phyloP scores from a whole-genome alignment of 805 yeast species.

The Yarrowia deformans region DNA sequence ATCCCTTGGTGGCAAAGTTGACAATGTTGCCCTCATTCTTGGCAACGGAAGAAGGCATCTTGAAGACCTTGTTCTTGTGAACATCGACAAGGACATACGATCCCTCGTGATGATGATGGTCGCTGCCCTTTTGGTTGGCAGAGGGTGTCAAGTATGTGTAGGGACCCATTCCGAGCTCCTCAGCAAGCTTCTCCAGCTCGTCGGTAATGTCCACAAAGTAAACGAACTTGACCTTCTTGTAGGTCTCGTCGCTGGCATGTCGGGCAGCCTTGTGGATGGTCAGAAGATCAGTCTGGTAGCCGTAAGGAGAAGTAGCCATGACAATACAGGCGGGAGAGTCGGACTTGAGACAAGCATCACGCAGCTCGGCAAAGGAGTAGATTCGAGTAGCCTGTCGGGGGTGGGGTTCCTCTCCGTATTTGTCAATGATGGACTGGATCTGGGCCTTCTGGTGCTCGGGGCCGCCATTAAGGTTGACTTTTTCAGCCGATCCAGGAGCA shows the following conservation, averaged over 20 bases:
- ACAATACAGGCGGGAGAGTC: slow-evolving; percentile 23
- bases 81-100: slow-evolving; percentile 20
- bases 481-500: neutral
- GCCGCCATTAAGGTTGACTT: slow-evolving; percentile 30
- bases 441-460: slow-evolving; percentile 34
- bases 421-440: slow-evolving; percentile 22
- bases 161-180: slow-evolving; percentile 24
- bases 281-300: slow-evolving; percentile 24
- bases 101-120: slow-evolving; percentile 23
- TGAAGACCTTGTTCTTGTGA: slow-evolving; percentile 32
- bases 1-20: slow-evolving; percentile 30
- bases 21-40: slow-evolving; percentile 34
- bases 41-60: slow-evolving; percentile 13
- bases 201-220: slow-evolving; percentile 33
- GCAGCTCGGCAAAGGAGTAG: slow-evolving; percentile 24
- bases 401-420: slow-evolving; percentile 2
- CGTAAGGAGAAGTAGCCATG: slow-evolving; percentile 27
- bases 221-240: slow-evolving; percentile 28
- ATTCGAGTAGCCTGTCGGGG: slow-evolving; percentile 26
- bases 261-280: slow-evolving; percentile 21
- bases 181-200: slow-evolving; percentile 20
- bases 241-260: slow-evolving; percentile 23
- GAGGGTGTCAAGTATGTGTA: slow-evolving; percentile 33
- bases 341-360: slow-evolving; percentile 10
- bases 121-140: slow-evolving; percentile 7